Percentiles rank a stretch among this genome's conserved stretches.
These are phyloP conservation scores for Melampsora americana DNA, from an alignment of 1,284 basidiomycete genomes.

Conservation along the genomic window DNA sequence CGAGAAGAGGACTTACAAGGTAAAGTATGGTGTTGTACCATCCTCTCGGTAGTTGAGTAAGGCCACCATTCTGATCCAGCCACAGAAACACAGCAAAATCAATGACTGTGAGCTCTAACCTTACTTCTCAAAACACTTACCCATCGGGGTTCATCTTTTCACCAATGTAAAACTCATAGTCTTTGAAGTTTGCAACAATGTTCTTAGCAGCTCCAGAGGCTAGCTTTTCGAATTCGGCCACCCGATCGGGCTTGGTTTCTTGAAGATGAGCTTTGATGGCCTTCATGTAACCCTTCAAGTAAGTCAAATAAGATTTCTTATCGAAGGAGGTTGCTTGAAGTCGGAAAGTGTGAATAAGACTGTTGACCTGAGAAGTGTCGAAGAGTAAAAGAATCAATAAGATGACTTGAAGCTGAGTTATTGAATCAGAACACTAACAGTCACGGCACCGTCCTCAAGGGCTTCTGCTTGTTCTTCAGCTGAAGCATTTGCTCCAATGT, in stretches of 20 bases:
- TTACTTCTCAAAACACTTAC: slow-evolving; percentile 53
- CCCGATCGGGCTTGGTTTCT: slow-evolving; percentile 64
- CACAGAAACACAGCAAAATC: not conserved
- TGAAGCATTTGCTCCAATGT: slow-evolving; percentile 73
- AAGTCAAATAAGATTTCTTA: slow-evolving; percentile 81
- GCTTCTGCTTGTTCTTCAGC: slow-evolving; percentile 81
- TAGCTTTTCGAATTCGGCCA: slow-evolving; percentile 77
- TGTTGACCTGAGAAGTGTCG: slow-evolving; percentile 66
- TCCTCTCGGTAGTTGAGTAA: slow-evolving; percentile 59
- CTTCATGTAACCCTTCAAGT: slow-evolving; percentile 91
- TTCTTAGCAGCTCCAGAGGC: slow-evolving; percentile 63
- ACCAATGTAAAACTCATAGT: slow-evolving; percentile 84
- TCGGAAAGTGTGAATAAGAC: slow-evolving; percentile 88
- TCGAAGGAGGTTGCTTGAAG: slow-evolving; percentile 80
- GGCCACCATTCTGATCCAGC: slow-evolving; percentile 58
- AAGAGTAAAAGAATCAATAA: not conserved
- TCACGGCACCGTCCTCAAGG: slow-evolving; percentile 69
- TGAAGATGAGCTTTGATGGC: slow-evolving; percentile 62
- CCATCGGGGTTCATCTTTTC: slow-evolving; percentile 61
- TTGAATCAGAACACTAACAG: slow-evolving; percentile 9
- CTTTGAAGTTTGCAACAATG: slow-evolving; percentile 81
- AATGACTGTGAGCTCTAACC: not conserved
- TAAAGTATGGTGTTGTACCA: slow-evolving; percentile 71
- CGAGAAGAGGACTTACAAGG: slow-evolving; percentile 65
- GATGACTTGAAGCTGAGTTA: not conserved